These are phyloP conservation scores for Epichloe gansuensis DNA, from an alignment of 2,329 filamentous ascomycete genomes.

Conservation along the genomic window DNA sequence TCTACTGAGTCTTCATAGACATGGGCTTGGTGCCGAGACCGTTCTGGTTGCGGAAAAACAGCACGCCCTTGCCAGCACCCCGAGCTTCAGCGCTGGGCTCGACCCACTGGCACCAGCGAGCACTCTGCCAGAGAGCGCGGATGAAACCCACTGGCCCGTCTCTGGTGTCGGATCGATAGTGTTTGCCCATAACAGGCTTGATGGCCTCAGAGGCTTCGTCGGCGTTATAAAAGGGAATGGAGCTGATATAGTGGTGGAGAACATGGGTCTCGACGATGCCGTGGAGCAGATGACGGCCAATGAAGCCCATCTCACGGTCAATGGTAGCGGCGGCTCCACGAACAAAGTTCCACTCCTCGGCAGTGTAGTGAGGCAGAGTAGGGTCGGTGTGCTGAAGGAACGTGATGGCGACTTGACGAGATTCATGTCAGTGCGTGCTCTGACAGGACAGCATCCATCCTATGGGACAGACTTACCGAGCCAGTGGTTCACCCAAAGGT, in stretches of 20 bases:
- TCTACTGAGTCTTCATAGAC: conserved; percentile 10
- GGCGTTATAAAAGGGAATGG: conserved; percentile 92
- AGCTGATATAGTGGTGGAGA: conserved; percentile 92
- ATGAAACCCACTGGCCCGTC: conserved; percentile 76
- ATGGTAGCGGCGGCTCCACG: conserved; percentile 92
- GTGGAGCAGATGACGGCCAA: conserved; percentile 81
- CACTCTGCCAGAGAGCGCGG: conserved; percentile 64
- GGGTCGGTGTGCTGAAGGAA: conserved; percentile 97
- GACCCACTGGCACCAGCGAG: conserved; percentile 91
- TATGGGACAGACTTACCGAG: conserved; percentile 53
- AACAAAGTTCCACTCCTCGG: conserved; percentile 79
- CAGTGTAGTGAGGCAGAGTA: conserved; percentile 80
- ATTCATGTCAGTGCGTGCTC: conserved; percentile 14
- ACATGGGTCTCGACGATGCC: conserved; percentile 97
- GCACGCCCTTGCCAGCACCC: conserved; percentile 69
- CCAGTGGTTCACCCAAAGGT: conserved; percentile 99
- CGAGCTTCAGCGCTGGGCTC: conserved; percentile 74
- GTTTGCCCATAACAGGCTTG: conserved; percentile 84
- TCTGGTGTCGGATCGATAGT: conserved; percentile 76
- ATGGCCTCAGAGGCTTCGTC: conserved; percentile 91
- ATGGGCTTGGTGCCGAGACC: conserved; percentile 52
- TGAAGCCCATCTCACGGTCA: conserved; percentile 93
- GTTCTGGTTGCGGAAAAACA: conserved; percentile 95
- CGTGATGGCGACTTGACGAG: conserved; percentile 80
- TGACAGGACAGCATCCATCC: background rate